Conservation (phyloP, 1,284 basidiomycete species). For the Chalciporus sp. region DNA sequence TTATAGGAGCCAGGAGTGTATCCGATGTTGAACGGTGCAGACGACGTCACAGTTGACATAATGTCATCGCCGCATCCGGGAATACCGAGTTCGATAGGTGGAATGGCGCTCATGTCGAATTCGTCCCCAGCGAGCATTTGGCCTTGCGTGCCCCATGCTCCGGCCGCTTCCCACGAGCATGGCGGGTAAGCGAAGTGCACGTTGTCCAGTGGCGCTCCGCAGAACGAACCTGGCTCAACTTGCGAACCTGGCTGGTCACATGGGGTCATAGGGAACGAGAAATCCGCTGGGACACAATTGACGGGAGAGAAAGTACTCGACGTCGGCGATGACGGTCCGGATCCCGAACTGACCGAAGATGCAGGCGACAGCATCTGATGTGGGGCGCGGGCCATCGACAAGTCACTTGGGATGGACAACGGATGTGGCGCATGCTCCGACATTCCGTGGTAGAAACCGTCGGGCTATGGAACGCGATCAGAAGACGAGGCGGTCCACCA, state of each 20-base stretch:
- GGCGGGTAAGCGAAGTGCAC: slow-evolving; percentile 35
- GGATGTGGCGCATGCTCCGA: slow-evolving; percentile 33
- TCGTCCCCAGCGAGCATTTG: slow-evolving; percentile 46
- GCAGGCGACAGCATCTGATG: slow-evolving; percentile 32
- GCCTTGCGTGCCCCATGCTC: slow-evolving; percentile 35
- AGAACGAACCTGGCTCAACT: slow-evolving; percentile 18
- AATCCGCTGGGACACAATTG: slow-evolving; percentile 15
- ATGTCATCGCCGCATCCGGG: slow-evolving; percentile 33
- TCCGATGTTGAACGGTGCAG: slow-evolving; percentile 20
- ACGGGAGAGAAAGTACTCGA: slow-evolving; percentile 31
- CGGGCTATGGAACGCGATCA: slow-evolving; percentile 19
- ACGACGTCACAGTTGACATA: slow-evolving; percentile 4
- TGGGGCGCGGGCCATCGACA: slow-evolving; percentile 21
- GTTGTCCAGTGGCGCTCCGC: slow-evolving; percentile 22
- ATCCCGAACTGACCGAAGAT: slow-evolving; percentile 34
- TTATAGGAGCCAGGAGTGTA: slow-evolving; percentile 29
- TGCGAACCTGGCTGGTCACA: slow-evolving; percentile 20
- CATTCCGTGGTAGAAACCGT: slow-evolving; percentile 25
- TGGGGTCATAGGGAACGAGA: slow-evolving; percentile 24
- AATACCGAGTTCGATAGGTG: slow-evolving; percentile 48
- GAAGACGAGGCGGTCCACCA: neutral
- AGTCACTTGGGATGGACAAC: slow-evolving; percentile 31
- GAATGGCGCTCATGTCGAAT: slow-evolving; percentile 49
- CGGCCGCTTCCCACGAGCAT: slow-evolving; percentile 36
- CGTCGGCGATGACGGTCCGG: slow-evolving; percentile 35